Base-by-base conservation (phyloP, 2,329 filamentous ascomycete genomes). In the Cryphonectria radicalis region DNA sequence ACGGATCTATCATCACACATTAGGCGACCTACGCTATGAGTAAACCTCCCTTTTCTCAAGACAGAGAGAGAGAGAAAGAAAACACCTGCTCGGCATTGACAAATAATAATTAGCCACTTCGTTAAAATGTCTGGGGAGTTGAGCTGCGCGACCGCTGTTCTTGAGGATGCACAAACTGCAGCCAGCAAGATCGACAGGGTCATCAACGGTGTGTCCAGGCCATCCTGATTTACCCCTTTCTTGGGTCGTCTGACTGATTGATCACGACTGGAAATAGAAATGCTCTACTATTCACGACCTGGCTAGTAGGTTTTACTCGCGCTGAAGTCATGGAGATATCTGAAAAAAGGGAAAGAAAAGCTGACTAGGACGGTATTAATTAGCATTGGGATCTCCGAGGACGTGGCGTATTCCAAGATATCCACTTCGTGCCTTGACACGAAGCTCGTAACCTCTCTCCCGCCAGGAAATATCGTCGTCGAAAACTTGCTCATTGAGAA, bases 101-200 rank as follows among this genome's bases (percentile, higher is more conserved):
- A 50, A 2, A 62, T 0, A 40, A 13, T n/a, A 77, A 91, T 87
- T 78, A 86, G 87, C 66, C 87, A 89, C 63, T 92, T 91, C 78
- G 82, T 84, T n/a, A 84, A 87, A 64, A 92, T 92, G 85, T 88
- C 83, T 72, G 81, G 81, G 57, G 82, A 87, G 60, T 86, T 91
- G 69, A 89, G 88, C 1, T 88, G 86, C 74, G 84, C 85, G 14
- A 82, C 87, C 50, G 85, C 87, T 22, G 85, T 87, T 69, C 80
- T 92, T 57, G 86, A 85, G 74, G 83, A 90, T 72, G 82, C 87
- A 4, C 77, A 83, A 64, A 86, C 87, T 67, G 87, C 87, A 3
- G 85, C 88, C 1, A 80, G 82, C 1, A 83, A 89, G 67, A 90
- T 92, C 72, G 90, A 92, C 76, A 83, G 89, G 70, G 86, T 88